Base-by-base conservation (phyloP, 257 asterid genomes). In the Forsythia suspensa region DNA sequence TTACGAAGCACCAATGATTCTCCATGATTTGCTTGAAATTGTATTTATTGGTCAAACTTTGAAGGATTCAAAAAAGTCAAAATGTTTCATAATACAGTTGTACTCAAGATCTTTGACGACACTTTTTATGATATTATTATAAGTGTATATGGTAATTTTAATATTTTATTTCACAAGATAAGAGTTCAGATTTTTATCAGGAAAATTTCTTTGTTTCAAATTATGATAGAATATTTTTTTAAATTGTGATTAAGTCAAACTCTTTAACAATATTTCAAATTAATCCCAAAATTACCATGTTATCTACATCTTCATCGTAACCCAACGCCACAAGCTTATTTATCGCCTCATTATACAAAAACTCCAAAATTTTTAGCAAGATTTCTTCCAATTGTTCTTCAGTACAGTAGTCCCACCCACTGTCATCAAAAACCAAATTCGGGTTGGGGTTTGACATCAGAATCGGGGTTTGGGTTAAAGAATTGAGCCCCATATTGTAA, bases 351-450 rank as follows among this genome's bases (percentile, higher is more conserved):
- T 85, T 91, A 59, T 90, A 91, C 80, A 92, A 75, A 72, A 77
- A 84, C 81, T 91, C 92, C 82, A 94, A 24, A 80, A 83, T 92
- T 71, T 88, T 90, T n/a, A 91, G 80, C 76, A 94, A 73, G 8
- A 92, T 84, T 72, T 89, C 94, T 88, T 94, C 96, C 18, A 94
- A 85, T 70, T 89, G 94, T 3, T 89, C 94, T 85, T 89, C 91
- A 6, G 91, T 89, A 76, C 91, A 87, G 82, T 84, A 86, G 9
- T 91, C 91, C 94, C 94, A 89, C 40, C 90, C 89, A 77, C 74
- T 83, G 15, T 87, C 91, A 82, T 89, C 94, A 73, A 79, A 82
- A 75, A 65, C 82, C 4, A 89, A 78, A 44, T 43, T 76, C 21
- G 79, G 76, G 80, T 59, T 83, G 42, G 81, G 43, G 70, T 40